Conservation (phyloP, 306 rosid species). For the Inga leiocalycina region DNA sequence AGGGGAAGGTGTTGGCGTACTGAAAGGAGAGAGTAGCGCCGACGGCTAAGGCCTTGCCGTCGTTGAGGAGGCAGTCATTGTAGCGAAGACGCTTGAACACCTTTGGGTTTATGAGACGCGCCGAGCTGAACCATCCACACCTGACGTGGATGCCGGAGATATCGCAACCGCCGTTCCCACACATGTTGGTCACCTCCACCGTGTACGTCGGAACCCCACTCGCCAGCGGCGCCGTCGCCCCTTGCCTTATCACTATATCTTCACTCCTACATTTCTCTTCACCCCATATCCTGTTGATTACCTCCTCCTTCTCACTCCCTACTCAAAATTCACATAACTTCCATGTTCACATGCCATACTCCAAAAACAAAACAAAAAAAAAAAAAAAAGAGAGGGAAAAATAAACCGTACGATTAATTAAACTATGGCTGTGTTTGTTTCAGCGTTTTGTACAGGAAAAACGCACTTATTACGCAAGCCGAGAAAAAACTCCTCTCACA, state of each 20-base stretch:
- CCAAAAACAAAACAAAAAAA: background rate
- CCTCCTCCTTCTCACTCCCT: slow-evolving; percentile 45
- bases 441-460: no score
- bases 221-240: slow-evolving; percentile 76
- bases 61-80: slow-evolving; percentile 83
- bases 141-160: slow-evolving; percentile 66
- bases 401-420: background rate
- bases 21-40: slow-evolving; percentile 72
- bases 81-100: slow-evolving; percentile 79
- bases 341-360: background rate
- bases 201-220: slow-evolving; percentile 86
- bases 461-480: no score
- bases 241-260: slow-evolving; percentile 75
- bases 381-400: background rate
- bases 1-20: slow-evolving; percentile 79
- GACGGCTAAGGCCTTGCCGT: slow-evolving; percentile 62
- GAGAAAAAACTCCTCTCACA: no score
- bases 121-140: slow-evolving; percentile 98
- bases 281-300: slow-evolving; percentile 70
- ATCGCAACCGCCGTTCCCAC: slow-evolving; percentile 66
- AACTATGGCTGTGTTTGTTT: no score
- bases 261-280: slow-evolving; percentile 61
- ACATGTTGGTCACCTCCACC: slow-evolving; percentile 74
- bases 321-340: background rate
- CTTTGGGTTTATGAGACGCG: slow-evolving; percentile 73